Conservation (phyloP, 306 rosid genomes). For the Quercus dentata region DNA sequence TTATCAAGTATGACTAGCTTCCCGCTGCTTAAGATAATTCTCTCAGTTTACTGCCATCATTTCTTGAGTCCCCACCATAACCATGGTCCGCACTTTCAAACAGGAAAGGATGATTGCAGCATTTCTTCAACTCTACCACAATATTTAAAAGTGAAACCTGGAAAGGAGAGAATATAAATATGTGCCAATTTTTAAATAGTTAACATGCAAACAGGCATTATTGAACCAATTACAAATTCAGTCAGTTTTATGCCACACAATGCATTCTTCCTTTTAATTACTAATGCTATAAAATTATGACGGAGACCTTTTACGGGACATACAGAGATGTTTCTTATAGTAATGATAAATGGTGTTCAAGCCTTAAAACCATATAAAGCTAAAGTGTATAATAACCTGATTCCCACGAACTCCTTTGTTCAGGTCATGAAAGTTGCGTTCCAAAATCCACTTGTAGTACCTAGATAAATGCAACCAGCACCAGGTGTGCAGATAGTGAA, state of each 20-base stretch:
- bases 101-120: constrained; percentile 99
- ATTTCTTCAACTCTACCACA: constrained; percentile 98
- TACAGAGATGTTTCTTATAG: neutral
- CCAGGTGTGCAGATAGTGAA: constrained; percentile 20
- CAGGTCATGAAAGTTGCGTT: constrained; percentile 94
- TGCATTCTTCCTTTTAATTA: no score
- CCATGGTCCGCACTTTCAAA: constrained; percentile 99
- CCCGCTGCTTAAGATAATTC: constrained; percentile 94
- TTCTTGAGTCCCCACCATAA: constrained; percentile 83
- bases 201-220: neutral
- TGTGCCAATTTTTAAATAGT: constrained; percentile 1
- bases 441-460: constrained; percentile 99
- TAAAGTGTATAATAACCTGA: constrained; percentile 61
- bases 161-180: constrained; percentile 5
- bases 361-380: neutral
- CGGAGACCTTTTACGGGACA: neutral
- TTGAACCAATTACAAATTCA: constrained; percentile 8
- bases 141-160: constrained; percentile 97
- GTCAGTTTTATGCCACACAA: neutral
- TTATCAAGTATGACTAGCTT: constrained; percentile 96
- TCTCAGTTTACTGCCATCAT: constrained; percentile 80
- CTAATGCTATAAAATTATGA: neutral
- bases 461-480: constrained; percentile 38
- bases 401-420: constrained; percentile 99
- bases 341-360: neutral